Evolutionary conservation across 768 basidiomycete genomes (phyloP), one percentile per base, ranked within the genome.

Genomic region (Panellus pusillus): DNA sequence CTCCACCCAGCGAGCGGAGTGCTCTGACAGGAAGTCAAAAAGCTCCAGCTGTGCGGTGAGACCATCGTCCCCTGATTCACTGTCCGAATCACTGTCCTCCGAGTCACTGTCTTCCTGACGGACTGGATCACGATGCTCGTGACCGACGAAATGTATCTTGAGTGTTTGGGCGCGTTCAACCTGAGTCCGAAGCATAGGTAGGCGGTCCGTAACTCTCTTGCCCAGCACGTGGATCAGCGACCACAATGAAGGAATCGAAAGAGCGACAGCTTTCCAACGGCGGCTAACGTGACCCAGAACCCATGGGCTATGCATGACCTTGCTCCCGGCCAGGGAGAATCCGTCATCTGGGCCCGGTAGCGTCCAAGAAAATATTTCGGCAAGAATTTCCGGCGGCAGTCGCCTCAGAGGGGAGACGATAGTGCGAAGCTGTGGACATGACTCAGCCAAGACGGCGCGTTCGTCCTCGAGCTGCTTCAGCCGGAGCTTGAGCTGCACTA

Each of bases 221-320:
- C 12, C 40, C 11, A 18, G 9, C 24, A 13, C 31, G 35, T n/a
- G 6, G 14, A 54, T 13, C 14, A 15, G 20, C 43, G 52, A 54
- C 53, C 53, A 54, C 42, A 54, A 44, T 9, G 42, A 48, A 14
- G 53, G 42, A 15, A n/a, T 39, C 11, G 36, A 44, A 12, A 54
- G n/a, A 4, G 42, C 19, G 15, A 44, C 28, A 11, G 32, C 53
- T 39, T 46, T 43, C 53, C 53, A 54, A 29, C 46, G 46, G 31
- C 54, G 9, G 43, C 47, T 20, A 47, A 55, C 18, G 6, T 44
- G 43, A 9, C 41, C 31, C 36, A 55, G 31, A 1, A 55, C 6
- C 54, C 54, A 55, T 13, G 54, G 52, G 17, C 6, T n/a, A 14
- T 15, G 14, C 12, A 2, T 15, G 17, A 1, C 29, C 9, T 35